A percentile compares a stretch with the other conserved stretches of the same genome.
phyloP scores from a whole-genome alignment of 78 protist species.

The Cavenderia fasciculata region DNA sequence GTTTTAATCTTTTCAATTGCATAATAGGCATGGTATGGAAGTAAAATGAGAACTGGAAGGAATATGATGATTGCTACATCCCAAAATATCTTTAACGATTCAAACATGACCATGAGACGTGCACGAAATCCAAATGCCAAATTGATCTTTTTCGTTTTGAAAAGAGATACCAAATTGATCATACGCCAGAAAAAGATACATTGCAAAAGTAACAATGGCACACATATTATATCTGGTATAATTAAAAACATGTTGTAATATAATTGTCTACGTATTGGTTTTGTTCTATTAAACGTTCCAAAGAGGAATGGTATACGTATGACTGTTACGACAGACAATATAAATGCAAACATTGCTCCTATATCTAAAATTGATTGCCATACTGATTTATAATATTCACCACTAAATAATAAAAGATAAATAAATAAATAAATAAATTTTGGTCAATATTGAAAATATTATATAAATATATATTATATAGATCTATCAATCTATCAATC shows the following conservation, averaged over 20 bases:
- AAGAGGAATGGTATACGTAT: conserved; percentile 61
- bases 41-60: background rate
- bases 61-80: background rate
- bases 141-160: background rate
- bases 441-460: background rate
- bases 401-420: background rate
- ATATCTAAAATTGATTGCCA: conserved; percentile 23
- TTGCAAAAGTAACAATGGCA: background rate
- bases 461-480: too few species aligned
- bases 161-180: background rate
- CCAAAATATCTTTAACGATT: conserved; percentile 13
- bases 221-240: conserved; percentile 2
- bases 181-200: background rate
- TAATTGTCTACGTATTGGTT: conserved; percentile 15
- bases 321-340: conserved; percentile 31
- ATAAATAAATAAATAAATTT: background rate
- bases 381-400: conserved; percentile 33
- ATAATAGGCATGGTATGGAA: too few species aligned
- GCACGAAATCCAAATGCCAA: background rate
- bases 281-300: background rate
- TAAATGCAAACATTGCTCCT: conserved; percentile 22
- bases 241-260: conserved; percentile 16
- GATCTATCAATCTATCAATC: too few species aligned
- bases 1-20: too few species aligned
- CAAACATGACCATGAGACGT: background rate